Base-by-base conservation (phyloP, 164 flowering plant species). In the Warburgia ugandensis region DNA sequence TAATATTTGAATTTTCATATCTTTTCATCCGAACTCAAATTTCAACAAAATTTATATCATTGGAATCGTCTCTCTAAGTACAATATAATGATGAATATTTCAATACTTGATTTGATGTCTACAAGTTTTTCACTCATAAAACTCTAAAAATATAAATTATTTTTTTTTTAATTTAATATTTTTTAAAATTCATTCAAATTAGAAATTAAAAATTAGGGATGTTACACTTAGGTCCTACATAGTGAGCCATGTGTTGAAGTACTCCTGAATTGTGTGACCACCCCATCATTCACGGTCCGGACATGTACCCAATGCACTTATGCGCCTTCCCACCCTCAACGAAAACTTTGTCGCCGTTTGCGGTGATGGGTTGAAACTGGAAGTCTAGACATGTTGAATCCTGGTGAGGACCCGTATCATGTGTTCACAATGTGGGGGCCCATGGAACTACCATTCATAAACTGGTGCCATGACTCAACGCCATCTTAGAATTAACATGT, bases 391-490 rank as follows among this genome's bases (percentile, higher is more conserved):
- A 45, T 16, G 47, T 35, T 0, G 72, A 58, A 41, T 73, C 4
- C 96, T 90, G 0, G 96, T 84, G 1, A 87, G 77, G 48, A 80
- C 44, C 41, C 79, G 52, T 90, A 78, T 84, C 96, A 87, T 84
- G 76, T 87, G 78, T 35, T 87, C 80, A 67, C 90, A 71, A 4
- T 50, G 52, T 4, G 82, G 94, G 0, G 96, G 96, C 3, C 96
- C 96, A 42, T 87, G 94, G 65, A 86, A 86, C 96, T 92, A 84
- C 81, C 85, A 86, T 33, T 86, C 96, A 0, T 81, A 67, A 60
- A 83, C 92, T 7, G 43, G 38, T 1, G 80, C 78, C 2, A 86
- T 73, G 60, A 0, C 60, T 36, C 2, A 74, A 56, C 16, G 74
- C 75, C 0, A 42, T 68, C 14, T 33, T 45, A 0, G 56, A 50